phyloP scores from a whole-genome alignment of 2,329 filamentous ascomycete species.

The Cladophialophora psammophila region DNA sequence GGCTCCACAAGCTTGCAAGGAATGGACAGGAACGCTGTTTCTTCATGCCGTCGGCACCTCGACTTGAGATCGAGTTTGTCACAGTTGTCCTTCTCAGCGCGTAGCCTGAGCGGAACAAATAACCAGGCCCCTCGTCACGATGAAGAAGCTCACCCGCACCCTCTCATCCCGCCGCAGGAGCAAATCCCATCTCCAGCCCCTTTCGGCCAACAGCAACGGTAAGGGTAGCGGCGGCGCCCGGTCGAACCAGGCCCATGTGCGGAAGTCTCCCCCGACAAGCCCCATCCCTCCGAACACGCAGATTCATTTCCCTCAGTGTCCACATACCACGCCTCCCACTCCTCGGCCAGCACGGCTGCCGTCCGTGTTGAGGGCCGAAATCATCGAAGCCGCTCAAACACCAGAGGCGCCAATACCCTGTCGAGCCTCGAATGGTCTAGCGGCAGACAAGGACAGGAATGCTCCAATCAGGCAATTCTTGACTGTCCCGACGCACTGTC shows the following conservation, averaged over 20 bases:
- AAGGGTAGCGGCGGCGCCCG: not conserved
- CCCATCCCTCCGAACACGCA: constrained; percentile 23
- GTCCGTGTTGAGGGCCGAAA: constrained; percentile 18
- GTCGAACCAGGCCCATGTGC: not conserved
- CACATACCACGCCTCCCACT: constrained; percentile 28
- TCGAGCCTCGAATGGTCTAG: not conserved
- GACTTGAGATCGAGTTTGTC: not conserved
- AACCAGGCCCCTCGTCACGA: not conserved
- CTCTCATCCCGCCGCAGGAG: constrained; percentile 12
- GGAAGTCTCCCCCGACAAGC: constrained; percentile 7
- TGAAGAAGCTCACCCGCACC: constrained; percentile 29
- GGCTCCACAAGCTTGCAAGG: not conserved
- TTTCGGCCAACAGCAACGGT: not conserved
- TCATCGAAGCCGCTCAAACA: not conserved
- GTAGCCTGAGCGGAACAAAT: not conserved
- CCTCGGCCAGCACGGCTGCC: constrained; percentile 26
- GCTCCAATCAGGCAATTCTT: constrained; percentile 15
- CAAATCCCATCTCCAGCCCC: not conserved
- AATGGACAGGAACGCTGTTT: not conserved
- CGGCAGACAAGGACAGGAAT: not conserved
- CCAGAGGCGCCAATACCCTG: not conserved
- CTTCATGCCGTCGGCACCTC: not conserved
- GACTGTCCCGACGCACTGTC: constrained; percentile 12
- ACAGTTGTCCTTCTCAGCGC: not conserved
- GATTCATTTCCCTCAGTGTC: constrained; percentile 24